Percentiles rank a stretch among this genome's conserved stretches.
phyloP scores from a whole-genome alignment of 2,329 filamentous ascomycete species.

The Hypoxylon sp. region DNA sequence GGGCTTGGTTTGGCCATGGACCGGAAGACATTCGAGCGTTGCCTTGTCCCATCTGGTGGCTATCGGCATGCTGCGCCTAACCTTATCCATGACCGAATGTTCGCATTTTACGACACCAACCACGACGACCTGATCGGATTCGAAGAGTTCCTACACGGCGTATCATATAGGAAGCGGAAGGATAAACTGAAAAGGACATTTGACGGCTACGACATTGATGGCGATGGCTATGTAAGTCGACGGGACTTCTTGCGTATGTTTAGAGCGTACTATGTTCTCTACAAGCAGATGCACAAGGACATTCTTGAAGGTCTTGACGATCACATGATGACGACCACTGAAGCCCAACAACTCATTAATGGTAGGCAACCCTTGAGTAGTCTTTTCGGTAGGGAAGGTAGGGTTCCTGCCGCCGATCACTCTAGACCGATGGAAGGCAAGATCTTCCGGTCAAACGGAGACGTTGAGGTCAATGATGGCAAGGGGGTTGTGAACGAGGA shows the following conservation, averaged over 20 bases:
- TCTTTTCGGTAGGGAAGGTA: conserved; percentile 79
- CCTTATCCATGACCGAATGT: conserved; percentile 95
- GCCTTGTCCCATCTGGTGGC: conserved; percentile 88
- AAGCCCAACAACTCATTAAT: conserved; percentile 82
- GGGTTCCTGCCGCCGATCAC: conserved; percentile 74
- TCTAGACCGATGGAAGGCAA: conserved; percentile 78
- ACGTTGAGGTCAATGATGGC: conserved; percentile 74
- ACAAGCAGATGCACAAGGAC: conserved; percentile 90
- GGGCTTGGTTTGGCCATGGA: conserved; percentile 88
- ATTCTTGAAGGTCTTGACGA: conserved; percentile 84
- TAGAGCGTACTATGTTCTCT: conserved; percentile 90
- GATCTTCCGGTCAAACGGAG: conserved; percentile 72
- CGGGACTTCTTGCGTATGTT: conserved; percentile 94
- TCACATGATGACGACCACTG: conserved; percentile 80
- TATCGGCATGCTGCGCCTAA: conserved; percentile 84
- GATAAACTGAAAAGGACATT: conserved; percentile 83
- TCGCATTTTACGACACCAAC: conserved; percentile 95
- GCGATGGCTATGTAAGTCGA: conserved; percentile 86
- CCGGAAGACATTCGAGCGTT: conserved; percentile 91
- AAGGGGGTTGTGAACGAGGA: conserved; percentile 72
- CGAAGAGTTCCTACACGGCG: conserved; percentile 87
- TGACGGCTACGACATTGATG: conserved; percentile 90
- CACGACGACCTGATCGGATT: conserved; percentile 91
- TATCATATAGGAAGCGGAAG: conserved; percentile 78
- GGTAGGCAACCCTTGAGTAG: conserved; percentile 83